Conservation (phyloP, 2,329 filamentous ascomycete genomes). For the Colletotrichum sp. region DNA sequence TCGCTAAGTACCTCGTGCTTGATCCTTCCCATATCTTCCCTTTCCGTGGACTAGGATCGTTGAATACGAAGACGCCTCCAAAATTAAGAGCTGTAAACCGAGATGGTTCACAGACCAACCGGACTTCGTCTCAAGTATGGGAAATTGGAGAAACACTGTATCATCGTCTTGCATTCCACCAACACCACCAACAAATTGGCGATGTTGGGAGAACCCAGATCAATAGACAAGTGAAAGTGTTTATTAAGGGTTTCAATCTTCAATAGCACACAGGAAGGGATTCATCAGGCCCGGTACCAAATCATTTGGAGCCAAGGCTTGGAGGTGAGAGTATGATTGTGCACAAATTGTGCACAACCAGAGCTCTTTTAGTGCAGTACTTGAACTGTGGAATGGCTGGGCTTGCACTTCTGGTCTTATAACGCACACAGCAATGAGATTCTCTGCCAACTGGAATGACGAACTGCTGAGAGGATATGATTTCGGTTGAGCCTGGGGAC, state of each 20-base stretch:
- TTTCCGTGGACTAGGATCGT: neutral
- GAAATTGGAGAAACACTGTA: neutral
- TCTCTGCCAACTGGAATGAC: too few relatives aligned
- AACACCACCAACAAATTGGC: neutral
- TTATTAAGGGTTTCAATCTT: neutral
- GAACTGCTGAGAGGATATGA: too few relatives aligned
- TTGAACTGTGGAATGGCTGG: neutral
- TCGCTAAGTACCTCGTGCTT: accelerated
- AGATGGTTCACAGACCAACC: neutral
- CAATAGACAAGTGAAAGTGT: accelerated
- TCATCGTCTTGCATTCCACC: neutral
- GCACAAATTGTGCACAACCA: neutral
- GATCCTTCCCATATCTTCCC: accelerated
- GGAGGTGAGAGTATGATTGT: neutral
- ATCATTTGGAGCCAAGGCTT: neutral
- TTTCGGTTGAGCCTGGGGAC: accelerated
- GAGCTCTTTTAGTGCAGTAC: neutral
- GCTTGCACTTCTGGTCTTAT: neutral
- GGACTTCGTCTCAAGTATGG: neutral
- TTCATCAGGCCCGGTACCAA: neutral
- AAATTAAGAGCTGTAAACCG: neutral
- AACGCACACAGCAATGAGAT: neutral
- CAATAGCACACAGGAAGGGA: accelerated
- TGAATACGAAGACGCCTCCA: neutral
- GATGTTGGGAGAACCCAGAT: neutral